Conservation (phyloP, 2,329 filamentous ascomycete species). For the Diaporthe nobilis region DNA sequence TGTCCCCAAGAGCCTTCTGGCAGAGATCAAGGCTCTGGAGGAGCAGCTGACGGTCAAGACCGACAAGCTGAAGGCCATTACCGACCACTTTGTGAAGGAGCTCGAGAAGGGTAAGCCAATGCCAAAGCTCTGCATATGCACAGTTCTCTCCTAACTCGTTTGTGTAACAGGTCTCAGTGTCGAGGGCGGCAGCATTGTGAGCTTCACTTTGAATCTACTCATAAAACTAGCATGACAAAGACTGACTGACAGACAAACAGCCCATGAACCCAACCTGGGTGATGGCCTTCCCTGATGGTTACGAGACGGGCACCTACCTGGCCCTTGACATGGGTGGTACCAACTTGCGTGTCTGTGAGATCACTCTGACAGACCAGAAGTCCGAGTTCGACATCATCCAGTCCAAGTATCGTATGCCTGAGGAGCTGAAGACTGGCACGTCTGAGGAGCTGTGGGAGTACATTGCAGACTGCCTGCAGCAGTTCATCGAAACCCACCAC, state of each 20-base stretch:
- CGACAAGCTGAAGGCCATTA: constrained; percentile 89
- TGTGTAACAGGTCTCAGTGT: constrained; percentile 77
- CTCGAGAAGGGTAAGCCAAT: constrained; percentile 81
- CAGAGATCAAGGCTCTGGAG: constrained; percentile 87
- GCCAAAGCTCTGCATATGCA: constrained; percentile 19
- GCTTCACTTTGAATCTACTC: constrained; percentile 52
- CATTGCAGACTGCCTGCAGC: constrained; percentile 91
- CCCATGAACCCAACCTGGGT: constrained; percentile 99
- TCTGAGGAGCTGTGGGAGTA: constrained; percentile 94
- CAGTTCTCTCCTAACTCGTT: constrained; percentile 36
- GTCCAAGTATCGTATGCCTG: constrained; percentile 95
- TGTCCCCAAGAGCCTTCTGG: constrained; percentile 85
- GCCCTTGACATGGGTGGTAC: constrained; percentile 97
- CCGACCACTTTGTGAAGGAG: constrained; percentile 89
- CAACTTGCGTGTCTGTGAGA: constrained; percentile 94
- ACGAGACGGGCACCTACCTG: constrained; percentile 89
- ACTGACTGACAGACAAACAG: constrained; percentile 59
- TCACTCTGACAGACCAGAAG: constrained; percentile 87
- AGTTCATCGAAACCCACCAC: constrained; percentile 91
- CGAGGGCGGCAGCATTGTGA: constrained; percentile 92
- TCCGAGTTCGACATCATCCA: constrained; percentile 96
- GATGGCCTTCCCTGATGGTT: constrained; percentile 87
- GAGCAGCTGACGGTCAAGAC: constrained; percentile 84
- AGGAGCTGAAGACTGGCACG: constrained; percentile 88
- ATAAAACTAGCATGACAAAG: background rate